Conservation (phyloP, 1,284 basidiomycete genomes). For the Malassezia equina region DNA sequence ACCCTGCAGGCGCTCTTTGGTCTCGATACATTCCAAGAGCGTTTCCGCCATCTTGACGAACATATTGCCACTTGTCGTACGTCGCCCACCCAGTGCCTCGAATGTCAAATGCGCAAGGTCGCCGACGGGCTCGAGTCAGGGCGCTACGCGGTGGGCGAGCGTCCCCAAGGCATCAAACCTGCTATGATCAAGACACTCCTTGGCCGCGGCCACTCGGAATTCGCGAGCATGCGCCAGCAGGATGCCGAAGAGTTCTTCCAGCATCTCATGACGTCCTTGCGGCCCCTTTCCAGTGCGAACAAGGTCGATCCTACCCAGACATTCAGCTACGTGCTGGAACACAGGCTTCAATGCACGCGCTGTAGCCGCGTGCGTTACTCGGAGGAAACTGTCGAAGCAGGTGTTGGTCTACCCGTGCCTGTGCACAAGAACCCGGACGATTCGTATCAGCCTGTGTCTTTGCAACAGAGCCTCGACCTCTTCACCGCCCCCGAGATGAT, state of each 20-base stretch:
- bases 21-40: slow-evolving; percentile 63
- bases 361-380: slow-evolving; percentile 84
- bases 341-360: slow-evolving; percentile 55
- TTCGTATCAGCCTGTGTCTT: slow-evolving; percentile 65
- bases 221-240: slow-evolving; percentile 92
- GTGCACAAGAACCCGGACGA: slow-evolving; percentile 9
- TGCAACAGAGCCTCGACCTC: slow-evolving; percentile 61
- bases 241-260: slow-evolving; percentile 92
- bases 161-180: slow-evolving; percentile 64
- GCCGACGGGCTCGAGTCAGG: slow-evolving; percentile 86
- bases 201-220: slow-evolving; percentile 86
- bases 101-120: slow-evolving; percentile 88
- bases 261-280: slow-evolving; percentile 64
- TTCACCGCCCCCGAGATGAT: slow-evolving; percentile 62
- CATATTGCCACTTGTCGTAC: slow-evolving; percentile 58
- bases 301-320: slow-evolving; percentile 57
- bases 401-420: slow-evolving; percentile 67
- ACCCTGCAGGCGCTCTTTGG: slow-evolving; percentile 80
- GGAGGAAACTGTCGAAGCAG: slow-evolving; percentile 64
- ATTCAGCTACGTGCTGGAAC: slow-evolving; percentile 70
- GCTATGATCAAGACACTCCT: slow-evolving; percentile 77
- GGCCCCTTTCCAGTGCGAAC: slow-evolving; percentile 47
- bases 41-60: slow-evolving; percentile 63
- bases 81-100: slow-evolving; percentile 71
- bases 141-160: slow-evolving; percentile 64